Percentiles rank a stretch among this genome's conserved stretches.
Conservation (phyloP, 1,284 basidiomycete genomes). For the Ganoderma meredithae region DNA sequence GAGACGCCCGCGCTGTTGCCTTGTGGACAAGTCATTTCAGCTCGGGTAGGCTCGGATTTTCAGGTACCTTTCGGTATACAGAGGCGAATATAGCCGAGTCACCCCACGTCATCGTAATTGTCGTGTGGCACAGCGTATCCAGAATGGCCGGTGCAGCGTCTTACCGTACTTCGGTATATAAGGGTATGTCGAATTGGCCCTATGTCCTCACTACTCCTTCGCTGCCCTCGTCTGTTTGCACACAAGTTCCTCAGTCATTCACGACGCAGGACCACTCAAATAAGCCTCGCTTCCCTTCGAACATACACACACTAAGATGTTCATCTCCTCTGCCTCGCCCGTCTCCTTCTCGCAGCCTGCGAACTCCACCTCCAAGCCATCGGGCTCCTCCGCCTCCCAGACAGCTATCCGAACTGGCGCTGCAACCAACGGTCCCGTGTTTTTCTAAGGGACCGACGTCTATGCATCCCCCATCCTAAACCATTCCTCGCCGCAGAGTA, state of each 20-base stretch:
- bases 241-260: not conserved
- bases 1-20: constrained; percentile 23
- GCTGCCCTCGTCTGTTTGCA: constrained; percentile 4
- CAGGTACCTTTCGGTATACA: constrained; percentile 28
- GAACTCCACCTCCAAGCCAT: constrained; percentile 28
- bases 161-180: constrained; percentile 25
- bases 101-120: constrained; percentile 28
- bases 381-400: constrained; percentile 28
- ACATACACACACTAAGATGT: constrained; percentile 1
- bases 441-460: constrained; percentile 28
- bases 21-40: constrained; percentile 29
- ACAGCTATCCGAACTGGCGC: constrained; percentile 33
- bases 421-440: constrained; percentile 33
- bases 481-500: not conserved
- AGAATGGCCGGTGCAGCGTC: constrained; percentile 15
- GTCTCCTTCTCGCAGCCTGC: constrained; percentile 24
- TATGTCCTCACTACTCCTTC: constrained; percentile 20
- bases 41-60: constrained; percentile 33
- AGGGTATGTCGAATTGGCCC: constrained; percentile 4
- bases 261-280: constrained; percentile 4
- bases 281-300: not conserved
- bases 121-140: constrained; percentile 21
- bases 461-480: not conserved
- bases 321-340: constrained; percentile 19
- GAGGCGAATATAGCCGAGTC: constrained; percentile 26